Conservation (phyloP, 208 protist species). For the Leishmania turanica region DNA sequence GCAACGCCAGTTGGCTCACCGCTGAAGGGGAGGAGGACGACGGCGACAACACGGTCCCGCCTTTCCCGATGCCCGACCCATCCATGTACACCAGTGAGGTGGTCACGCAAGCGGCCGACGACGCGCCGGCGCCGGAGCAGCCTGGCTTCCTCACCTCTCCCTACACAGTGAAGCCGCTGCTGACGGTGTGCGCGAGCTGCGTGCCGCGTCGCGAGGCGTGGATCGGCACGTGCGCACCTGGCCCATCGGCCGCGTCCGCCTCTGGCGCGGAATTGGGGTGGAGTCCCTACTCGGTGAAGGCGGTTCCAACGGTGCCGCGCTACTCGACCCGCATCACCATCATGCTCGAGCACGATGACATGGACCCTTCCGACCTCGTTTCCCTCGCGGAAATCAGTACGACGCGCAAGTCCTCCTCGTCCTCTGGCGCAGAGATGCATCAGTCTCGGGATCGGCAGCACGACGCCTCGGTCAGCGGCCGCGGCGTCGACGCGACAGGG, state of each 20-base stretch:
- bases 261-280: neutral
- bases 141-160: slow-evolving; percentile 38
- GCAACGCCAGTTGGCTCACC: neutral
- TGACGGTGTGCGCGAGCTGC: slow-evolving; percentile 78
- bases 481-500: slow-evolving; percentile 10
- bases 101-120: neutral
- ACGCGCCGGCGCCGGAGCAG: slow-evolving; percentile 7
- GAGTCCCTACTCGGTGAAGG: slow-evolving; percentile 28
- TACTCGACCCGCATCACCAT: slow-evolving; percentile 78
- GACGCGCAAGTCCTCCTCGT: slow-evolving; percentile 14
- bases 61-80: slow-evolving; percentile 7
- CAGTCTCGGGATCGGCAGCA: neutral
- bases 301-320: slow-evolving; percentile 67
- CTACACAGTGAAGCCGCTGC: slow-evolving; percentile 66
- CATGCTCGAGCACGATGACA: slow-evolving; percentile 77
- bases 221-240: slow-evolving; percentile 48
- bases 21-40: slow-evolving; percentile 28
- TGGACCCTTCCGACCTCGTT: slow-evolving; percentile 65
- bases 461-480: slow-evolving; percentile 20
- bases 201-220: slow-evolving; percentile 66
- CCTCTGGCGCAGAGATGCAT: slow-evolving; percentile 1
- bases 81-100: slow-evolving; percentile 10
- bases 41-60: slow-evolving; percentile 2
- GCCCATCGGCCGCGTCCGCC: slow-evolving; percentile 8
- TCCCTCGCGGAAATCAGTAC: slow-evolving; percentile 66